Conservation (phyloP, 352 stramenopile genomes). For the Globisporangium paddicum region DNA sequence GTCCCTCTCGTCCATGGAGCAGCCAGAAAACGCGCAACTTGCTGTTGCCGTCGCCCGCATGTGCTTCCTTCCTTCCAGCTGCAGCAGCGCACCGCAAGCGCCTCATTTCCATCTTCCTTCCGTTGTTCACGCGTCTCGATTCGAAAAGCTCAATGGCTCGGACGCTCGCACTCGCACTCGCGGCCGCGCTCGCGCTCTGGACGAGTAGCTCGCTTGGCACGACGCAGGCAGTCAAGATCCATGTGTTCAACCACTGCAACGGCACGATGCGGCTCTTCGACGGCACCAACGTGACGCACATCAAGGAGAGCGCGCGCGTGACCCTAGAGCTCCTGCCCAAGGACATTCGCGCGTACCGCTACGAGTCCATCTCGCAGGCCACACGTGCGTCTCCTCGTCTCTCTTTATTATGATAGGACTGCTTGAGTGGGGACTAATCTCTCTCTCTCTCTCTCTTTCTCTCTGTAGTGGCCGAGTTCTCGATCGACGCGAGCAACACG, state of each 20-base stretch:
- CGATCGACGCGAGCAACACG: slow-evolving; percentile 19
- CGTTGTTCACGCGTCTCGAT: no score
- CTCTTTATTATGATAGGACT: no score
- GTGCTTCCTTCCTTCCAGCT: no score
- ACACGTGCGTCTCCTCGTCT: slow-evolving; percentile 13
- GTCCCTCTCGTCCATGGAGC: no score
- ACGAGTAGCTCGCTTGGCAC: not conserved
- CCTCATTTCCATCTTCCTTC: no score
- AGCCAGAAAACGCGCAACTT: no score
- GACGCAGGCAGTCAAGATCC: not conserved
- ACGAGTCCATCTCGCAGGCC: slow-evolving; percentile 9
- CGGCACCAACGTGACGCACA: slow-evolving; percentile 3
- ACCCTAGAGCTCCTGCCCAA: slow-evolving; percentile 7
- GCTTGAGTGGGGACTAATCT: no score
- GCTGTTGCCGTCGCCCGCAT: no score
- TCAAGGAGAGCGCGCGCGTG: slow-evolving; percentile 4
- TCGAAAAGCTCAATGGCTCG: not conserved
- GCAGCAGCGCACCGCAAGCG: no score
- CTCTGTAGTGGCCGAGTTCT: slow-evolving; percentile 52
- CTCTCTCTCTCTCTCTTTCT: no score
- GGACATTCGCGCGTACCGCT: slow-evolving; percentile 12
- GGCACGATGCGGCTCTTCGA: slow-evolving; percentile 14
- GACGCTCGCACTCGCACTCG: not conserved
- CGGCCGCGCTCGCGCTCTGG: not conserved
- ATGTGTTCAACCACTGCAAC: slow-evolving; percentile 16